Evolutionary conservation across 179 eudicot species (phyloP).

Genomic region (Heliamphora pulchella): DNA sequence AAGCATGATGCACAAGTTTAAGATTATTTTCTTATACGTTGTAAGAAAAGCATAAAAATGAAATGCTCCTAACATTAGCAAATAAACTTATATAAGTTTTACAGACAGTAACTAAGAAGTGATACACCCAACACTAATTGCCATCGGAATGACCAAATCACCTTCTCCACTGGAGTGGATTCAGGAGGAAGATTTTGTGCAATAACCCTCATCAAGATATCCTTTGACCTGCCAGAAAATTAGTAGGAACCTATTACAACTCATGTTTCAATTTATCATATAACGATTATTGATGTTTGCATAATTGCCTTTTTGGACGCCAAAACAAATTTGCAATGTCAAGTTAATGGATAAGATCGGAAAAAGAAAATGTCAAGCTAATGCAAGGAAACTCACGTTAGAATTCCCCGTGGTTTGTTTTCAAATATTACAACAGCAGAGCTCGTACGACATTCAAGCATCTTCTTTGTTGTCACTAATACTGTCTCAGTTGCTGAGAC

Average conservation of each 20-base stretch:
- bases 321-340: background rate
- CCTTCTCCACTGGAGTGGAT: constrained; percentile 86
- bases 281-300: background rate
- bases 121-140: background rate
- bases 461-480: constrained; percentile 66
- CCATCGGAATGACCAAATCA: constrained; percentile 19
- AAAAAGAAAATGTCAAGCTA: too few relatives aligned
- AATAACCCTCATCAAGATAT: constrained; percentile 79
- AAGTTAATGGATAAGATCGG: background rate
- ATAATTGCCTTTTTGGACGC: background rate
- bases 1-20: background rate
- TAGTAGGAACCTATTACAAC: background rate
- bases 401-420: constrained; percentile 78
- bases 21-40: background rate
- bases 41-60: constrained; percentile 1
- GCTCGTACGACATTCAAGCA: constrained; percentile 59
- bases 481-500: constrained; percentile 84
- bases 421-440: constrained; percentile 72
- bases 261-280: background rate
- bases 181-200: constrained; percentile 71
- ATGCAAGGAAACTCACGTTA: constrained; percentile 51
- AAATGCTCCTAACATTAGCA: background rate
- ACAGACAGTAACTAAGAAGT: background rate
- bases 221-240: constrained; percentile 64
- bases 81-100: background rate